Conservation (phyloP, 1,139 yeast species). For the Magnusiomyces tetraspermus region DNA sequence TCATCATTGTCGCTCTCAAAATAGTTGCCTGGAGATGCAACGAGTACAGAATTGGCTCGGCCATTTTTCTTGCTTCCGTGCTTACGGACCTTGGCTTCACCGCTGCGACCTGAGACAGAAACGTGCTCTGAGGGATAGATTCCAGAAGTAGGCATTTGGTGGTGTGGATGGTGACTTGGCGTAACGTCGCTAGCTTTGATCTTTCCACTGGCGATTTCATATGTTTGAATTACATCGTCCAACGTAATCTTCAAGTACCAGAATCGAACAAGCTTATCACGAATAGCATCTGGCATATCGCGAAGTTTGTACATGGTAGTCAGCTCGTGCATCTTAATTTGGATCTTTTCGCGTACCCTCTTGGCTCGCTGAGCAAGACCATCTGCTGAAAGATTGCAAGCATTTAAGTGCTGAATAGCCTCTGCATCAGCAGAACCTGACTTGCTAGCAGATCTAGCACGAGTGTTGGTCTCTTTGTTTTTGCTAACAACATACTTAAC, state of each 20-base stretch:
- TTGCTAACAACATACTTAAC: conserved; percentile 24
- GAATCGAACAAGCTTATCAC: conserved; percentile 25
- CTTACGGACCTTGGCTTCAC: too few relatives aligned
- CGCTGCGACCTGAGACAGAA: too few relatives aligned
- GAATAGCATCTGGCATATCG: conserved; percentile 2
- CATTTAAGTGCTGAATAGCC: too few relatives aligned
- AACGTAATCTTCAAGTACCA: conserved; percentile 30
- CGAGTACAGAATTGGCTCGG: background rate
- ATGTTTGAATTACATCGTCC: conserved; percentile 25
- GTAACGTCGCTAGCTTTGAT: too few relatives aligned
- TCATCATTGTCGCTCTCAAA: background rate
- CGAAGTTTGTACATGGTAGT: conserved; percentile 16
- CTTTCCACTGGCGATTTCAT: conserved; percentile 16
- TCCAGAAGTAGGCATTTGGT: too few relatives aligned
- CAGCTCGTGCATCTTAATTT: conserved; percentile 23
- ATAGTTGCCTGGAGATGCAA: background rate
- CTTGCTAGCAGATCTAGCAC: too few relatives aligned
- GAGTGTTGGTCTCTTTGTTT: conserved; percentile 16
- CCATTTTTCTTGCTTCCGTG: too few relatives aligned
- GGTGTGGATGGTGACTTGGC: too few relatives aligned
- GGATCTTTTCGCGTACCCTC: conserved; percentile 25
- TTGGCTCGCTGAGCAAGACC: conserved; percentile 25
- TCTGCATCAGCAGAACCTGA: too few relatives aligned
- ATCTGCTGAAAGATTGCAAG: conserved; percentile 18
- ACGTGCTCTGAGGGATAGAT: too few relatives aligned